These are phyloP conservation scores for Juncus inflexus DNA, from an alignment of 176 grass and related monocot species.

Conservation along the genomic window DNA sequence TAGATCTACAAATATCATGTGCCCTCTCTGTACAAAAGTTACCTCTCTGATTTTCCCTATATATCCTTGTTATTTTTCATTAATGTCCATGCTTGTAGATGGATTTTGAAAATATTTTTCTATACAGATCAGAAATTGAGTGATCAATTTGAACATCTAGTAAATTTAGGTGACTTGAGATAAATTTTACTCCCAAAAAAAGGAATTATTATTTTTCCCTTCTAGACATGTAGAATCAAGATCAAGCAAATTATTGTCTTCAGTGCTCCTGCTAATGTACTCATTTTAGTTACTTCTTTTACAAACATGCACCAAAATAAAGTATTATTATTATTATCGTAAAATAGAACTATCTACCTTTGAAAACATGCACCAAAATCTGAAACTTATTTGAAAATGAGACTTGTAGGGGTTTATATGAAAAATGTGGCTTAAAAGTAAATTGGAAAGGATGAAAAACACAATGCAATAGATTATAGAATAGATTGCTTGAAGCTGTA, in stretches of 20 bases:
- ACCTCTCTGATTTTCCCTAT: slow-evolving; percentile 1
- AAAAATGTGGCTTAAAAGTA: not conserved
- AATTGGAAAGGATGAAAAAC: not conserved
- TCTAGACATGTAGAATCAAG: not conserved
- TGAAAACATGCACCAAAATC: no score
- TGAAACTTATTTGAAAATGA: no score
- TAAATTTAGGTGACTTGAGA: not conserved
- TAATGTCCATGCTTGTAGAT: not conserved
- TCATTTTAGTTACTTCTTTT: no score
- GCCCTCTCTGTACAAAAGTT: slow-evolving; percentile 14
- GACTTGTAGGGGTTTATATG: no score
- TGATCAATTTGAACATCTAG: no score
- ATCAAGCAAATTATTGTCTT: not conserved
- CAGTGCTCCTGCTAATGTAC: no score
- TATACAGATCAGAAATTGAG: no score
- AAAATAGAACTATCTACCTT: no score
- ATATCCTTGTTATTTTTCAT: not conserved
- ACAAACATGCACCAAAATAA: no score
- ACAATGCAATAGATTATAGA: not conserved
- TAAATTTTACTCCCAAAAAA: not conserved
- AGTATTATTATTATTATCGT: no score
- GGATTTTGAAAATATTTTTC: not conserved
- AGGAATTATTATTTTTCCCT: not conserved
- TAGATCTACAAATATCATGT: slow-evolving; percentile 28
- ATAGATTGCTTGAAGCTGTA: not conserved